phyloP scores from a whole-genome alignment of 306 rosid genomes.

The Prunus salicina region DNA sequence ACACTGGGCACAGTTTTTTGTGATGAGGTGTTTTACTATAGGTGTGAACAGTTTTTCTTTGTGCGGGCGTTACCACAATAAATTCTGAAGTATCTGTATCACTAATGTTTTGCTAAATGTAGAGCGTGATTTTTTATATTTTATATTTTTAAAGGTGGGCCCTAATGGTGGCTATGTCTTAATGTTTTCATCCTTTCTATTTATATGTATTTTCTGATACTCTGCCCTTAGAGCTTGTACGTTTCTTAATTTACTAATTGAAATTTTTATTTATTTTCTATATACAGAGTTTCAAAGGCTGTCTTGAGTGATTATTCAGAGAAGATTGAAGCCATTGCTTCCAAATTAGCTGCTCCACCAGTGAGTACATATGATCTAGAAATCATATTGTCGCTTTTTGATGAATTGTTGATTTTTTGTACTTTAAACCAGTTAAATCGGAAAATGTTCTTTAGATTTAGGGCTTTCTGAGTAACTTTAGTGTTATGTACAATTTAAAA shows the following conservation, averaged over 20 bases:
- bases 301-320: slow-evolving; percentile 67
- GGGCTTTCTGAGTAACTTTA: neutral
- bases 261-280: neutral
- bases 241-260: neutral
- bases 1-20: too few species aligned
- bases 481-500: neutral
- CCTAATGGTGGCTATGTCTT: neutral
- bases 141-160: neutral
- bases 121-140: neutral
- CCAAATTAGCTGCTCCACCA: slow-evolving; percentile 44
- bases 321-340: slow-evolving; percentile 82
- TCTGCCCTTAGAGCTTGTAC: neutral
- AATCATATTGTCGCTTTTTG: neutral
- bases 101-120: neutral
- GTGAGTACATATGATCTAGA: slow-evolving; percentile 36
- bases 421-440: neutral
- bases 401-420: neutral
- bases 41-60: too few species aligned
- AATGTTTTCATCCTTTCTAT: neutral
- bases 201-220: neutral
- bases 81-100: neutral
- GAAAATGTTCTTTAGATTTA: neutral
- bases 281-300: slow-evolving; percentile 75
- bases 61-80: too few species aligned
- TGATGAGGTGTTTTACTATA: too few species aligned